These are phyloP conservation scores for Ceratocystiopsis sp. DNA, from an alignment of 2,329 filamentous ascomycete genomes.

Conservation along the genomic window DNA sequence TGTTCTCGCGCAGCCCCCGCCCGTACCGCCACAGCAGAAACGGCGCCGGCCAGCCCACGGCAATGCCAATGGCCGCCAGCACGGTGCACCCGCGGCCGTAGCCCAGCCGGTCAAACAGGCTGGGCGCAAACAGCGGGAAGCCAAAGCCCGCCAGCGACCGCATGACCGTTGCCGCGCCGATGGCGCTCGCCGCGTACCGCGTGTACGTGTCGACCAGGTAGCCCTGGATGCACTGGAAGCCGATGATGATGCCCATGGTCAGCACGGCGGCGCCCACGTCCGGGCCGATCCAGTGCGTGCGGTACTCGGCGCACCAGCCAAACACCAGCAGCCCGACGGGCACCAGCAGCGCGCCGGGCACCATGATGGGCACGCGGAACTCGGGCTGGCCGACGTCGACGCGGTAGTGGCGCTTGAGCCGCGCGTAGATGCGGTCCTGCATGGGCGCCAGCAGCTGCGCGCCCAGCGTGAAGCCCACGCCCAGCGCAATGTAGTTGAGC, in stretches of 20 bases:
- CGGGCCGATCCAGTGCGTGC: slow-evolving; percentile 27
- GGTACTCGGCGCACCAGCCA: slow-evolving; percentile 26
- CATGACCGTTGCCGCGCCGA: slow-evolving; percentile 26
- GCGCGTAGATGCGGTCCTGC: slow-evolving; percentile 27
- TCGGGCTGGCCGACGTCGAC: slow-evolving; percentile 20
- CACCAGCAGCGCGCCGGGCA: slow-evolving; percentile 22
- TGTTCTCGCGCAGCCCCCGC: slow-evolving; percentile 16
- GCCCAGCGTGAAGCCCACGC: slow-evolving; percentile 13
- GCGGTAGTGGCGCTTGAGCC: slow-evolving; percentile 23
- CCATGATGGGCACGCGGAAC: slow-evolving; percentile 25
- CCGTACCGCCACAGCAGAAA: slow-evolving; percentile 29
- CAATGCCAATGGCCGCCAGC: slow-evolving; percentile 26
- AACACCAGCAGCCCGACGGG: slow-evolving; percentile 28
- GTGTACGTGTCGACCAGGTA: slow-evolving; percentile 31
- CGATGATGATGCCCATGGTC: slow-evolving; percentile 21
- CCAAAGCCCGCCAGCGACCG: slow-evolving; percentile 32
- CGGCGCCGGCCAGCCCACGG: slow-evolving; percentile 23
- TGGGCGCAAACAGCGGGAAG: slow-evolving; percentile 32
- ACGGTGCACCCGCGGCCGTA: slow-evolving; percentile 25
- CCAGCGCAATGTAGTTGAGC: slow-evolving; percentile 21
- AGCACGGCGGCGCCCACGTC: slow-evolving; percentile 25
- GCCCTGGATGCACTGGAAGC: slow-evolving; percentile 27
- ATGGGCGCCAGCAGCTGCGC: slow-evolving; percentile 35
- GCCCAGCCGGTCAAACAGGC: slow-evolving; percentile 24
- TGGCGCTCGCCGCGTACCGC: slow-evolving; percentile 27